Base-by-base conservation (phyloP, 139 green algal species). In the Tetraselmis chui region DNA sequence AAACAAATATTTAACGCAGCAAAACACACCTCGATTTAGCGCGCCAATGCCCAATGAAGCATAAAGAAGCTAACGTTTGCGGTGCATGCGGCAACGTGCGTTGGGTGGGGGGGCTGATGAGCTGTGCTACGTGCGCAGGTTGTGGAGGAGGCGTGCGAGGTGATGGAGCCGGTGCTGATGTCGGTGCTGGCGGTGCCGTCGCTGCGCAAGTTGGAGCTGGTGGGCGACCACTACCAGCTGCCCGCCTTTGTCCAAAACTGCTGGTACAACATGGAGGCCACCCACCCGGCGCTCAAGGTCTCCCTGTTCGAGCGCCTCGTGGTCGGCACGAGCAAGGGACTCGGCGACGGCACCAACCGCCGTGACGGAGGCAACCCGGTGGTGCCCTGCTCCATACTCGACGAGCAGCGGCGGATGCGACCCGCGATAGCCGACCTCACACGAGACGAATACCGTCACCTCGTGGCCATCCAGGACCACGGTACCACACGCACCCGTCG, bases 191-290 rank as follows among this genome's bases (percentile, higher is more conserved):
- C 29, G 28, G 32, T 32, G 77, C 5, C 2, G 2, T 28, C 29
- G 28, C 77, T 80, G 27, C 31, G 58, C 2, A 80, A 32, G 77
- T 2, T 32, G 29, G 29, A 59, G 24, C 77, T 80, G 29, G 28
- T 80, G 2, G 77, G 77, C 28, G 77, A 80, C 29, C 77, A 80
- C 77, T 59, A 80, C 77, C 77, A 80, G 77, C 77, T 80, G 27
- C 77, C 77, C 2, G 29, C 77, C 2, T 31, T 80, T 27, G 77
- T 80, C 28, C 31, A 80, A 18, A 32, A 80, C 77, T 28, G 32
- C 28, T 31, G 24, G 24, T 32, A 59, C 45, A 67, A 67, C 45
- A 67, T 67, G 11, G 45, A 67, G 45, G 18, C 45, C 11, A 25
- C 45, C 11, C 45, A 67, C 18, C 45, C 45, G 11, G 5, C 45